Evolutionary conservation across 306 rosid genomes (phyloP).

Genomic region (Rosa rugosa): DNA sequence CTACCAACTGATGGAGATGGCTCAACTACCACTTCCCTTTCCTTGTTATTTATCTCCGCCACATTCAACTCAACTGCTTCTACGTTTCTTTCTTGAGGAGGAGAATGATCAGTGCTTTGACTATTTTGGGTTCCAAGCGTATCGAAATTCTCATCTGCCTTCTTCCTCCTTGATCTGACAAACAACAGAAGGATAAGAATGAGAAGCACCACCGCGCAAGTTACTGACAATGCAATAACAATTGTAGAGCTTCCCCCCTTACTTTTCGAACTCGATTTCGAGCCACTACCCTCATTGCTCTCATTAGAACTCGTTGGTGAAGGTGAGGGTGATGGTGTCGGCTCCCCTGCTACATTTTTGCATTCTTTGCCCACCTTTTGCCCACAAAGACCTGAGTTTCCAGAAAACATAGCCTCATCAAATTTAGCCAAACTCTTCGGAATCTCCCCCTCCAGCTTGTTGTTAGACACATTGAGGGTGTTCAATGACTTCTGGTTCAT

Average conservation of each 20-base stretch:
- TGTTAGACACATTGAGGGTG: constrained; percentile 51
- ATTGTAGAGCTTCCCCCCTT: constrained; percentile 7
- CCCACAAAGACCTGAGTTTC: constrained; percentile 61
- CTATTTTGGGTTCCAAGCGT: not conserved
- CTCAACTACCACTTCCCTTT: constrained; percentile 8
- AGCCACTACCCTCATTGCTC: not conserved
- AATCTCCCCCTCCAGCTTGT: constrained; percentile 67
- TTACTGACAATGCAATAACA: constrained; percentile 27
- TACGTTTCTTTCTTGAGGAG: not conserved
- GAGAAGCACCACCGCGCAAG: constrained; percentile 29
- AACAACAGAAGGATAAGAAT: constrained; percentile 23
- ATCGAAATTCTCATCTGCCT: constrained; percentile 16
- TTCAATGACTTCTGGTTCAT: constrained; percentile 29
- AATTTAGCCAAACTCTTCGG: constrained; percentile 48
- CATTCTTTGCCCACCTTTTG: constrained; percentile 35
- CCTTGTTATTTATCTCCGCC: constrained; percentile 34
- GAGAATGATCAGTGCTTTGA: not conserved
- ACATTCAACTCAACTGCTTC: constrained; percentile 50
- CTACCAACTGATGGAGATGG: not conserved
- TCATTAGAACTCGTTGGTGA: not conserved
- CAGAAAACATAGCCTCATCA: constrained; percentile 34
- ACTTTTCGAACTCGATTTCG: constrained; percentile 5
- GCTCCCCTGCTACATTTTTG: not conserved
- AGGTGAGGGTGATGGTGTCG: not conserved
- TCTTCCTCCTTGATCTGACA: constrained; percentile 26